phyloP scores from a whole-genome alignment of 169 alveolate species.

The Plasmodium relictum region DNA sequence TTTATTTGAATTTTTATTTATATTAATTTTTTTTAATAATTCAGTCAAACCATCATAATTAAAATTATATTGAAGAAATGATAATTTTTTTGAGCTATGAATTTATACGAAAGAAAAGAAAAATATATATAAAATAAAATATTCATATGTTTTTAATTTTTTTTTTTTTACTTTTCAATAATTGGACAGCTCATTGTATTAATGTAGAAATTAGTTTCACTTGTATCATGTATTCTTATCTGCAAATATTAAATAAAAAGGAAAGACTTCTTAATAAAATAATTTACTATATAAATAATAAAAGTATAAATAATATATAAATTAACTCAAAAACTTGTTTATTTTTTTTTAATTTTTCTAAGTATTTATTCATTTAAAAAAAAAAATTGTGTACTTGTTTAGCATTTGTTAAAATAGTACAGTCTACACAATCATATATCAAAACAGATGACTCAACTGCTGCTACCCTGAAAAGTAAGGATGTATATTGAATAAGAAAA shows the following conservation, averaged over 20 bases:
- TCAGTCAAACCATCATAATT: slow-evolving; percentile 64
- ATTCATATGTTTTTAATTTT: not conserved
- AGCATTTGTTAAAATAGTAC: slow-evolving; percentile 62
- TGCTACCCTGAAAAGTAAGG: slow-evolving; percentile 29
- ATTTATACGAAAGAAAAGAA: not conserved
- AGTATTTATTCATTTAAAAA: not conserved
- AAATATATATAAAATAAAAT: not conserved
- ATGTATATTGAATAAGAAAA: not conserved
- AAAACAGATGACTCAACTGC: slow-evolving; percentile 71
- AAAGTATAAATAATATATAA: not conserved
- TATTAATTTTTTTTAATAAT: slow-evolving; percentile 64
- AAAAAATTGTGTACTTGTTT: slow-evolving; percentile 40
- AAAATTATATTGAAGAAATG: slow-evolving; percentile 48
- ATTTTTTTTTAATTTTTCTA: not conserved
- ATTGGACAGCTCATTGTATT: slow-evolving; percentile 63
- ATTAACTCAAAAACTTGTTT: not conserved
- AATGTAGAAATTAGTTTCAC: slow-evolving; percentile 63
- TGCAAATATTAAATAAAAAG: not conserved
- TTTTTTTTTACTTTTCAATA: slow-evolving; percentile 52
- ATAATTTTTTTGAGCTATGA: slow-evolving; percentile 51
- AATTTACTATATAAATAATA: not conserved
- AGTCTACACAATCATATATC: slow-evolving; percentile 48
- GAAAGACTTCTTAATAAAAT: not conserved
- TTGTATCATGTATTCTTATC: slow-evolving; percentile 72
- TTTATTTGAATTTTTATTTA: slow-evolving; percentile 24